Base-by-base conservation (phyloP, 1,284 basidiomycete genomes). In the Ustilago curta region DNA sequence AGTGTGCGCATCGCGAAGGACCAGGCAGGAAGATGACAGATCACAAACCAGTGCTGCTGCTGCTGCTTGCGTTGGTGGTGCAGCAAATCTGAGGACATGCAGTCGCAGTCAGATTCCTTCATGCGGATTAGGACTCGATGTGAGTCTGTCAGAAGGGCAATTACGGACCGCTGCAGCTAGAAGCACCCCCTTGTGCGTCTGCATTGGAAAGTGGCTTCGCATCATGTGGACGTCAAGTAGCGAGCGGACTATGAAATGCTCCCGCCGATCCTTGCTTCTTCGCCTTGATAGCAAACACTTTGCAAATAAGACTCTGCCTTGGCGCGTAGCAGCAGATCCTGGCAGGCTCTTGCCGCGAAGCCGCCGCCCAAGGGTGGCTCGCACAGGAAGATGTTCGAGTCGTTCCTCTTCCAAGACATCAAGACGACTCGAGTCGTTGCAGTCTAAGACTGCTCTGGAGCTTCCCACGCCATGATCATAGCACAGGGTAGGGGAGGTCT, bases 1-100 rank as follows among this genome's bases (percentile, higher is more conserved):
- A 32, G 14, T 4, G 47, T 16, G 8, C 21, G 32, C 49, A 37
- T 21, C 32, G 32, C 21, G 16, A 31, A 47, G 18, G 32, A 27
- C 31, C 21, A 12, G 19, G 43, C 43, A 39, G 32, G 44, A 27
- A 56, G 37, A 47, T 39, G 54, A 56, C 23, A 35, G 6, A 37
- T 56, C 54, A 56, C 21, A 56, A 47, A 37, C 44, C 52, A 27
- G 27, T 53, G 43, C 42, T 42, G 40, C 16, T n/a, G 40, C 16
- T 42, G 16, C 40, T 42, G 12, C 14, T 42, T 18, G 3, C 40
- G 4, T n/a, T 32, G 18, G 9, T 35, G 7, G 39, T 54, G 25
- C n/a, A 44, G 52, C 40, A 44, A 27, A 16, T 54, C 25, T 54
- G 40, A 27, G 18, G 29, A 43, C 32, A n/a, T 40, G 52, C 52